A percentile compares a stretch with the other conserved stretches of the same genome.
These are phyloP conservation scores for Pezicula radicicola DNA, from an alignment of 2,329 filamentous ascomycete species.

Conservation along the genomic window DNA sequence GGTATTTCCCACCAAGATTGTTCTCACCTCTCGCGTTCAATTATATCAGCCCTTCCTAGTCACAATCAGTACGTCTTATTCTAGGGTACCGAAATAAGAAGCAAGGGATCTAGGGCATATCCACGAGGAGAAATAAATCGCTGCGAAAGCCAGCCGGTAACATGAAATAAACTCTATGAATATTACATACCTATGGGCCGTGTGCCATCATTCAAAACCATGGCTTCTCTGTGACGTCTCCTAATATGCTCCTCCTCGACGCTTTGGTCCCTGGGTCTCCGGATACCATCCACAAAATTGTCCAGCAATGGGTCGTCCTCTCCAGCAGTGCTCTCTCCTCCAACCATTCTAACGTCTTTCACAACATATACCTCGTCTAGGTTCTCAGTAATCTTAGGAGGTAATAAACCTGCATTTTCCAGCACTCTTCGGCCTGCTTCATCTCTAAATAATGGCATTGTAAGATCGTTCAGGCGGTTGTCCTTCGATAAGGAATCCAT, in stretches of 20 bases:
- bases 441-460: conserved; percentile 33
- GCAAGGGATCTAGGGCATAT: no score
- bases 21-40: conserved; percentile 44
- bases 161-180: no score
- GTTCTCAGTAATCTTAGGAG: conserved; percentile 9
- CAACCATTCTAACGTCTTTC: conserved; percentile 38
- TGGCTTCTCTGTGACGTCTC: conserved; percentile 77
- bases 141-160: no score
- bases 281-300: conserved; percentile 30
- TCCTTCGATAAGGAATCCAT: conserved; percentile 22
- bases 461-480: conserved; percentile 40
- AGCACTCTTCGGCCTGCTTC: conserved; percentile 20
- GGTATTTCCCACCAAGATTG: not conserved
- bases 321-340: conserved; percentile 46
- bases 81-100: no score
- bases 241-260: conserved; percentile 69
- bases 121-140: no score
- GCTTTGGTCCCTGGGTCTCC: conserved; percentile 48
- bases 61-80: no score
- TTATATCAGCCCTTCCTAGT: conserved; percentile 64
- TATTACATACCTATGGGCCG: conserved; percentile 54
- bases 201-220: conserved; percentile 87
- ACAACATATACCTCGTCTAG: conserved; percentile 43
- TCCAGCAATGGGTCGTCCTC: conserved; percentile 26
- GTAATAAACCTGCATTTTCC: conserved; percentile 23